Evolutionary conservation across 2,329 filamentous ascomycete species (phyloP), one percentile per base, ranked within the genome.

Genomic region (Diplodia intermedia): DNA sequence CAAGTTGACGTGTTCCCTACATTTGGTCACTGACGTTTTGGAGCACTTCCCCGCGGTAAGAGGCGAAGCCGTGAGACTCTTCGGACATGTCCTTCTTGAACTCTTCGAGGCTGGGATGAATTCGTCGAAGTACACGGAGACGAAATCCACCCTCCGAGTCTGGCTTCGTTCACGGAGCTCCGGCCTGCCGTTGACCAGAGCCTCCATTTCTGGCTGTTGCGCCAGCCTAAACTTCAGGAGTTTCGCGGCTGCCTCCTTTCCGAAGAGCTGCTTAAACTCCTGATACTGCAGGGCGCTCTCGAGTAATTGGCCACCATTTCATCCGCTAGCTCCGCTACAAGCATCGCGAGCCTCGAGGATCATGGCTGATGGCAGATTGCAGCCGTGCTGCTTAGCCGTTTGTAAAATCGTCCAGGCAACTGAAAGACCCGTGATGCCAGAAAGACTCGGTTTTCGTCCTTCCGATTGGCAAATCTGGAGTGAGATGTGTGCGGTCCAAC

Each of bases 301-400:
- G 9, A 57, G 54, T 18, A 72, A 61, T 38, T 68, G 71, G 2
- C 76, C 76, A 9, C 76, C 75, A 56, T 78, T 78, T 0, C 76
- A 71, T 12, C 74, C 76, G 0, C 75, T 77, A 0, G 75, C 76
- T 4, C 76, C 75, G 23, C 71, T 72, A 49, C 72, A 71, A 14
- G 75, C 62, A 2, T 72, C 69, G 8, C 76, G 70, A 2, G 75
- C 75, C 40, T 77, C 75, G 1, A 78, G 56, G 11, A 86, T 80
- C 1, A 83, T 78, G 5, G 86, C n/a, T 40, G 54, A 57, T 20
- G 31, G 54, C 1, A 33, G 31, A 12, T 8, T 7, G 20, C 31
- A 8, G 4, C 9, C 54, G 20, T 15, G 9, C 38, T 40, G 18
- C 54, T 57, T 40, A 12, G 31, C n/a, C 4, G 9, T 40, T n/a